Base-by-base conservation (phyloP, 306 rosid species). In the Fragaria ananassa region DNA sequence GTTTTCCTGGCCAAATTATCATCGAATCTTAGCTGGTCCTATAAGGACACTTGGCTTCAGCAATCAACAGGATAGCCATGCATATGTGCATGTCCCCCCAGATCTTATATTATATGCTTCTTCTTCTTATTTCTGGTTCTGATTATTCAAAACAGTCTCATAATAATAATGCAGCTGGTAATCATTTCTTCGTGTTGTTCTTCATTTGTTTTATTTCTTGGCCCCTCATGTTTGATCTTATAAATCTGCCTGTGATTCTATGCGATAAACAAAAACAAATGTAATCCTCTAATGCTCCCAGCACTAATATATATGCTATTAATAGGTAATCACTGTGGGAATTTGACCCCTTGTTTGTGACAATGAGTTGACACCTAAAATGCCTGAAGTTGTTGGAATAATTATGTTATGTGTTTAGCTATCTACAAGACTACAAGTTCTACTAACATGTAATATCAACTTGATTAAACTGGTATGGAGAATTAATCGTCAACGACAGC, bases 281-380 rank as follows among this genome's bases (percentile, higher is more conserved):
- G 25, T 39, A 17, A 74, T 42, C 19, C 61, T 44, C 9, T 35
- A 8, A 10, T 2, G 56, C 29, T 19, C 64, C 31, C 10, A 31
- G 21, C 31, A 10, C 37, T 72, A 53, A 37, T 51, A 18, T 72
- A 54, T 53, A 18, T 8, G 12, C 27, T 5, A 72, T 37, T 57
- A 58, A 14, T 17, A 3, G 6, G 29, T 9, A 44, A 42, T 27
- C 68, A 10, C 57, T 42, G n/a, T 6, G 12, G 12, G 23, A 14
- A 58, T 42, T 44, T 17, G 77, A 17, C 35, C 57, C 45, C 27
- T 74, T 8, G 8, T 39, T 23, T 31, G 34, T 6, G 78, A 60
- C 69, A 61, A 61, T 29, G 78, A 74, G 70, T 58, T 61, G 78
- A 74, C 78, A 74, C 60, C 78, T 45, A 61, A 41, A 58, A 57